Percentiles rank a stretch among this genome's conserved stretches.
Conservation (phyloP, 83 land plant species). For the Larix sibirica region DNA sequence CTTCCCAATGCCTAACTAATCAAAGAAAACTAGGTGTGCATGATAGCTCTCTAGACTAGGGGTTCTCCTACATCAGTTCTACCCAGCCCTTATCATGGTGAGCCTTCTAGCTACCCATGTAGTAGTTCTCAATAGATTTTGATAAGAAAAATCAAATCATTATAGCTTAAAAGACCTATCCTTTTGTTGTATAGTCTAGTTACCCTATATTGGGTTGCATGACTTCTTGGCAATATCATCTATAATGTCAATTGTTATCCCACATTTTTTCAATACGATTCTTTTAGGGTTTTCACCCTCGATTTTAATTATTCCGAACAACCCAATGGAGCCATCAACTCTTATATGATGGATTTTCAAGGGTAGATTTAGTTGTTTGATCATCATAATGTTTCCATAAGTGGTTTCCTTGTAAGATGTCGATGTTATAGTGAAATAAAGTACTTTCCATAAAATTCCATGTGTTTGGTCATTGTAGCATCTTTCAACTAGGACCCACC, state of each 20-base stretch:
- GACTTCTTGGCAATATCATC: slow-evolving; percentile 25
- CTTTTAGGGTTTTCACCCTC: slow-evolving; percentile 2
- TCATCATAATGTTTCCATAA: too few relatives aligned
- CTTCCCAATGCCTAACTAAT: too few relatives aligned
- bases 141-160: slow-evolving; percentile 24
- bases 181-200: slow-evolving; percentile 11
- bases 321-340: slow-evolving; percentile 20
- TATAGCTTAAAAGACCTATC: not conserved
- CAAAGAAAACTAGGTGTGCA: too few relatives aligned
- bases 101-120: slow-evolving; percentile 33
- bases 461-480: too few relatives aligned
- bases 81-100: slow-evolving; percentile 24
- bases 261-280: not conserved
- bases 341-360: slow-evolving; percentile 38
- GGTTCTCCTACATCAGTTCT: too few relatives aligned
- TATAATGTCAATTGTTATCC: not conserved
- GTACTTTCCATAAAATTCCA: too few relatives aligned
- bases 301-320: not conserved
- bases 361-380: slow-evolving; percentile 14
- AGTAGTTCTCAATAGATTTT: slow-evolving; percentile 6
- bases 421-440: too few relatives aligned
- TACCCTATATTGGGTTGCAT: not conserved
- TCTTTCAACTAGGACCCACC: too few relatives aligned
- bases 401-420: too few relatives aligned
- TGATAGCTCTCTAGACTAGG: too few relatives aligned